Conservation (phyloP, 1,139 yeast species). For the Kluyveromyces marxianus region DNA sequence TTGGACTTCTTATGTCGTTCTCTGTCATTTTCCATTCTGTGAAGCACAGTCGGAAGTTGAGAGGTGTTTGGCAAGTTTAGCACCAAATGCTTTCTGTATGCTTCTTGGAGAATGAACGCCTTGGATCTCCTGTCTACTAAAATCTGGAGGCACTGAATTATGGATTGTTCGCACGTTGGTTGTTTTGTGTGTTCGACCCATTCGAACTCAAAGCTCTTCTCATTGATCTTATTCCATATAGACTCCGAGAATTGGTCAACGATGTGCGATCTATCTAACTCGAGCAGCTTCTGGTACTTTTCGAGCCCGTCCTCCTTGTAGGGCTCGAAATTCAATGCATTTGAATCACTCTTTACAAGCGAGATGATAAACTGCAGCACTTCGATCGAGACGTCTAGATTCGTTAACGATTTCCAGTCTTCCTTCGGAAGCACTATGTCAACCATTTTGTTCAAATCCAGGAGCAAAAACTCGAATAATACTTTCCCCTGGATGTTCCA, state of each 20-base stretch:
- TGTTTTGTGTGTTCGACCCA: constrained; percentile 5
- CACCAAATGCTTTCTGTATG: constrained; percentile 11
- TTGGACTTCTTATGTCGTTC: constrained; percentile 30
- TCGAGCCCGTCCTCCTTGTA: not conserved
- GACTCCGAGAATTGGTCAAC: not conserved
- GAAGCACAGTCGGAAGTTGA: constrained; percentile 18
- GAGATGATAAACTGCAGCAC: constrained; percentile 4
- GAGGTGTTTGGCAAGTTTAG: constrained; percentile 11
- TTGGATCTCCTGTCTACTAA: constrained; percentile 12
- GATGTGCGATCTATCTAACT: not conserved
- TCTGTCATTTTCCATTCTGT: constrained; percentile 30
- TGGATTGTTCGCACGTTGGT: constrained; percentile 6
- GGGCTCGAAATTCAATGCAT: not conserved
- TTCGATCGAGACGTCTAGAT: constrained; percentile 17
- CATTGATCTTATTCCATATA: not conserved
- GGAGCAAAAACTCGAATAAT: constrained; percentile 16
- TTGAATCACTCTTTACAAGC: not conserved
- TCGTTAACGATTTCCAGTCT: constrained; percentile 23
- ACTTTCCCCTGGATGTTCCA: constrained; percentile 14
- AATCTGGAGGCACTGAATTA: constrained; percentile 7
- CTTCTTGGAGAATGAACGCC: constrained; percentile 9
- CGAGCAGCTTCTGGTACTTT: not conserved
- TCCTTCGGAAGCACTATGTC: constrained; percentile 18
- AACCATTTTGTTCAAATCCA: constrained; percentile 16
- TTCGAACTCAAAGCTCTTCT: constrained; percentile 3